phyloP scores from a whole-genome alignment of 192 early-diverging fungal species.

The Coemansia sp. region DNA sequence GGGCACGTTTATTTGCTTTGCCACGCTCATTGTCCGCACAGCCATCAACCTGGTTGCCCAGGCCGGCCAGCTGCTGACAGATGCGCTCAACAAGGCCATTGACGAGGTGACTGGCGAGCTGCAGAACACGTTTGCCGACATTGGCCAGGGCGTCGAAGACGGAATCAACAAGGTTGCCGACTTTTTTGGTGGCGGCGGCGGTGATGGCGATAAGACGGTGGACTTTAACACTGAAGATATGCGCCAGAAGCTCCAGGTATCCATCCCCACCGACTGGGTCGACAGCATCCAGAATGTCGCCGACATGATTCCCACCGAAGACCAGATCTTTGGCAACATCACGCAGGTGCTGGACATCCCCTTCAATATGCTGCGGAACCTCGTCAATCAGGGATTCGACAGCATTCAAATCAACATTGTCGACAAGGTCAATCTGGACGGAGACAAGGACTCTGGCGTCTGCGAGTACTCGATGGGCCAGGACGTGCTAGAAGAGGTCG shows the following conservation, averaged over 20 bases:
- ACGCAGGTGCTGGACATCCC: slow-evolving; percentile 30
- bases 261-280: slow-evolving; percentile 34
- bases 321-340: slow-evolving; percentile 40
- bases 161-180: slow-evolving; percentile 10
- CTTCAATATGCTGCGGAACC: slow-evolving; percentile 21
- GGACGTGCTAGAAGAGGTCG: slow-evolving; percentile 17
- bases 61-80: slow-evolving; percentile 20
- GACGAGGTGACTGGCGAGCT: slow-evolving; percentile 14
- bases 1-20: slow-evolving; percentile 41
- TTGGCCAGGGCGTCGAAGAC: slow-evolving; percentile 8
- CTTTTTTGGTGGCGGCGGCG: slow-evolving; percentile 6
- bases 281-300: slow-evolving; percentile 17
- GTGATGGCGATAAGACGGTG: background rate
- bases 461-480: slow-evolving; percentile 26
- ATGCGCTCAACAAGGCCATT: slow-evolving; percentile 21
- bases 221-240: slow-evolving; percentile 23
- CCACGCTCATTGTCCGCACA: slow-evolving; percentile 34
- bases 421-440: slow-evolving; percentile 12
- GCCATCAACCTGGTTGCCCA: slow-evolving; percentile 18
- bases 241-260: slow-evolving; percentile 16
- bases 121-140: slow-evolving; percentile 15
- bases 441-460: slow-evolving; percentile 10
- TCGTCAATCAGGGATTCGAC: slow-evolving; percentile 8
- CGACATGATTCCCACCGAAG: slow-evolving; percentile 33
- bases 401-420: slow-evolving; percentile 11